phyloP scores from a whole-genome alignment of 2,329 filamentous ascomycete genomes.

The Cercospora sesami region DNA sequence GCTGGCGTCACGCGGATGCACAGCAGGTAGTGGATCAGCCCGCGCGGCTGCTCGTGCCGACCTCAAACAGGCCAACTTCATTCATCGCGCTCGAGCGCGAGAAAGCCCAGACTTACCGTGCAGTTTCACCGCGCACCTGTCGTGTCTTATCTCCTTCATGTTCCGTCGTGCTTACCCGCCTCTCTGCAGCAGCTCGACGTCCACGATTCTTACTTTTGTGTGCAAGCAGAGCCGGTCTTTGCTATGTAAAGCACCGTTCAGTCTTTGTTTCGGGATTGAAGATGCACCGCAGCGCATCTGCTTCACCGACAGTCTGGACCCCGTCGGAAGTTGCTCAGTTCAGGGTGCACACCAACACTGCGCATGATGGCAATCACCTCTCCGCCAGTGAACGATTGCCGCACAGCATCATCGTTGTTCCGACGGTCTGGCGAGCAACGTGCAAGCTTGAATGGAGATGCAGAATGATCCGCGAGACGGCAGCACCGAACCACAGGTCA shows the following conservation, averaged over 20 bases:
- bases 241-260: slow-evolving; percentile 14
- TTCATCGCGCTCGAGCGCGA: slow-evolving; percentile 18
- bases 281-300: not conserved
- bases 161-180: slow-evolving; percentile 18
- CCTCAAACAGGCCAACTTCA: slow-evolving; percentile 13
- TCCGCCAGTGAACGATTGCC: not conserved
- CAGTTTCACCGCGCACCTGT: slow-evolving; percentile 17
- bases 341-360: slow-evolving; percentile 3
- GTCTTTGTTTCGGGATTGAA: slow-evolving; percentile 19
- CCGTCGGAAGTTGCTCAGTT: slow-evolving; percentile 13
- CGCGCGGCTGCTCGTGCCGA: slow-evolving; percentile 16
- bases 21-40: slow-evolving; percentile 6
- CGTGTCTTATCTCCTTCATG: slow-evolving; percentile 11
- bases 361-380: slow-evolving; percentile 4
- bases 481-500: slow-evolving; percentile 16
- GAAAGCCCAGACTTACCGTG: slow-evolving; percentile 9
- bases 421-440: slow-evolving; percentile 23
- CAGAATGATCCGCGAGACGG: slow-evolving; percentile 21
- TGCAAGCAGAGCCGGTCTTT: slow-evolving; percentile 8
- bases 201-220: not conserved
- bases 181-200: slow-evolving; percentile 2
- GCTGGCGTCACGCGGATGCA: slow-evolving; percentile 13
- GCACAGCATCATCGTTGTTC: slow-evolving; percentile 16
- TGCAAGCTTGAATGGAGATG: slow-evolving; percentile 21
- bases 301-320: slow-evolving; percentile 15